Conservation (phyloP, 805 yeast genomes). For the Candida odintsovae region DNA sequence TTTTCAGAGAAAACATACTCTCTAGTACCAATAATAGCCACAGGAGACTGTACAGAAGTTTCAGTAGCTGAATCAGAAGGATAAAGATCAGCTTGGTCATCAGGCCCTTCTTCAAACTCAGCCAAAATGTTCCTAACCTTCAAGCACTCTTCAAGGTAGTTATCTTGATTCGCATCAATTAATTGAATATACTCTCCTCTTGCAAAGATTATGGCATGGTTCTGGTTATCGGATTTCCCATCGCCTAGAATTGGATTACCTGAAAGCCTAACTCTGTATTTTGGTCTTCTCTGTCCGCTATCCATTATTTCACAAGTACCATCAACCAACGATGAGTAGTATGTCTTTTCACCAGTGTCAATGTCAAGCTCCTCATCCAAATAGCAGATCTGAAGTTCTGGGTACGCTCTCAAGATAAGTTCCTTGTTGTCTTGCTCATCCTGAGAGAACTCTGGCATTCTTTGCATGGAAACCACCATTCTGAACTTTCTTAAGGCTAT, state of each 20-base stretch:
- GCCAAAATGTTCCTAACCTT: slow-evolving; percentile 67
- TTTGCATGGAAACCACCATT: slow-evolving; percentile 62
- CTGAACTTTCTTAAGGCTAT: slow-evolving; percentile 60
- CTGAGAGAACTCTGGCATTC: slow-evolving; percentile 44
- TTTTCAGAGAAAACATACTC: slow-evolving; percentile 82
- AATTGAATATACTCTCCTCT: slow-evolving; percentile 79
- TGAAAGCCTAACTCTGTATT: slow-evolving; percentile 58
- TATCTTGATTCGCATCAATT: slow-evolving; percentile 81
- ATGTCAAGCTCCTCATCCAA: slow-evolving; percentile 44
- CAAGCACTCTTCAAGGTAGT: slow-evolving; percentile 75
- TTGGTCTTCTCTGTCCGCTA: slow-evolving; percentile 54
- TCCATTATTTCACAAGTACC: slow-evolving; percentile 58
- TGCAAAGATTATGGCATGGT: slow-evolving; percentile 65
- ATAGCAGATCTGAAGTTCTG: slow-evolving; percentile 60
- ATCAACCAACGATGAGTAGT: slow-evolving; percentile 65
- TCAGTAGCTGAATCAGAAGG: slow-evolving; percentile 38
- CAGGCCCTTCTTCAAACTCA: slow-evolving; percentile 59
- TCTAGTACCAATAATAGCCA: slow-evolving; percentile 79
- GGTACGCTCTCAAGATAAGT: slow-evolving; percentile 56
- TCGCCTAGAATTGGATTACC: slow-evolving; percentile 84
- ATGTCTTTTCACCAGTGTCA: slow-evolving; percentile 35
- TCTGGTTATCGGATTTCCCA: slow-evolving; percentile 82
- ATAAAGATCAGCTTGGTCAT: slow-evolving; percentile 28
- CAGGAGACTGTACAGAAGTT: slow-evolving; percentile 35
- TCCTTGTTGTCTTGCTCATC: slow-evolving; percentile 58